Percentiles rank a stretch among this genome's conserved stretches.
phyloP scores from a whole-genome alignment of 768 basidiomycete genomes.

The Bullera alba region DNA sequence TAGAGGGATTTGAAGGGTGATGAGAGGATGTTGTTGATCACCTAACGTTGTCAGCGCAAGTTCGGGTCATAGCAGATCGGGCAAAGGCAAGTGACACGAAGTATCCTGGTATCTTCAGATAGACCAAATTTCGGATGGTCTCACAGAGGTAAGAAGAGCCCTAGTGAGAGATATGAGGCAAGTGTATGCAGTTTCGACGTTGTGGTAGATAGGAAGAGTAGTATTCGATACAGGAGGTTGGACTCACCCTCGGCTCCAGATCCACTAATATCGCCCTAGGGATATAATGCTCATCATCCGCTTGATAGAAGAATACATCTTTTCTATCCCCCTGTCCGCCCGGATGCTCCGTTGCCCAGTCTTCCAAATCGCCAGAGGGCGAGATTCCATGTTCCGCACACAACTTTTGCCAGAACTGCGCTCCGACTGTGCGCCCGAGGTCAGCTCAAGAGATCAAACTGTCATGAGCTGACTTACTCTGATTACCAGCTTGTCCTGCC shows the following conservation, averaged over 20 bases:
- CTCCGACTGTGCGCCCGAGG: neutral
- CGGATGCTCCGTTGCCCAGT: conserved; percentile 93
- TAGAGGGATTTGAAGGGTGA: conserved; percentile 83
- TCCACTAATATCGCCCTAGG: conserved; percentile 90
- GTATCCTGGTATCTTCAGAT: too few species aligned
- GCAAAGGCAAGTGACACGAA: neutral
- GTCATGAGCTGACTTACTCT: conserved; percentile 66
- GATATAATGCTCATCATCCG: conserved; percentile 99
- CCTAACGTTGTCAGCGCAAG: conserved; percentile 58
- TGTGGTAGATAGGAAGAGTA: neutral
- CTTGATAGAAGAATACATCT: conserved; percentile 99
- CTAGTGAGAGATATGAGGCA: too few species aligned
- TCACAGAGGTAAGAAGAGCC: too few species aligned
- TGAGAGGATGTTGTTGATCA: conserved; percentile 87
- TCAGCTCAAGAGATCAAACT: conserved; percentile 4
- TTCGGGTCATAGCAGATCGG: neutral
- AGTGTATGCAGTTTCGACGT: too few species aligned
- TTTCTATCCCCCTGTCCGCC: conserved; percentile 77
- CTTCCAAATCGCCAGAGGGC: conserved; percentile 89
- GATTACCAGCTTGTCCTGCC: conserved; percentile 87
- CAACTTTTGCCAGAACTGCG: conserved; percentile 88
- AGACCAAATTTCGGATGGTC: too few species aligned
- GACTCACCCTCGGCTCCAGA: conserved; percentile 82
- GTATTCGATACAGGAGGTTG: neutral
- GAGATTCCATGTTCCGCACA: conserved; percentile 98